phyloP scores from a whole-genome alignment of 805 yeast genomes.

The Ogataea saltuana region DNA sequence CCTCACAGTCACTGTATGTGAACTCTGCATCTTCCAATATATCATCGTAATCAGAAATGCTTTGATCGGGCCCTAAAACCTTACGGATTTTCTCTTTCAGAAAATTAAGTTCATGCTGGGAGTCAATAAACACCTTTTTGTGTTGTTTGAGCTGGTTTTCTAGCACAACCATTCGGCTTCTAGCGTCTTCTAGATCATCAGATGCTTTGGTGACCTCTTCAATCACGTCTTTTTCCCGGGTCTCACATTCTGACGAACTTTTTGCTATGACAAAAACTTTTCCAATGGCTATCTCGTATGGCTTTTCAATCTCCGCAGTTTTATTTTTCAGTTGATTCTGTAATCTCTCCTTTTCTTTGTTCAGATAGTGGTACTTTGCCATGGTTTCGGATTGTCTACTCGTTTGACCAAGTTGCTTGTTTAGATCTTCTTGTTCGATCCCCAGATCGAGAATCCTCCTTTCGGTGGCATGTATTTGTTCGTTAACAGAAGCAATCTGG shows the following conservation, averaged over 20 bases:
- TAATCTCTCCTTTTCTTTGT: conserved; percentile 12
- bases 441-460: conserved; percentile 40
- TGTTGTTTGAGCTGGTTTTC: conserved; percentile 8
- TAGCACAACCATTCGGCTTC: conserved; percentile 10
- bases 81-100: conserved; percentile 19
- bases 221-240: background rate
- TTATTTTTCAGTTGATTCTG: background rate
- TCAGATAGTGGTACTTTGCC: conserved; percentile 47
- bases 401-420: conserved; percentile 48
- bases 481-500: conserved; percentile 33
- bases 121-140: conserved; percentile 12
- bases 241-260: background rate
- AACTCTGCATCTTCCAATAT: conserved; percentile 58
- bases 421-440: conserved; percentile 51
- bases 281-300: conserved; percentile 6
- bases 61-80: conserved; percentile 38
- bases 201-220: background rate
- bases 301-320: conserved; percentile 1
- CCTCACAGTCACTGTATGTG: conserved; percentile 59
- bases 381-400: conserved; percentile 60
- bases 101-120: conserved; percentile 12
- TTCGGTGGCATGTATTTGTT: conserved; percentile 41
- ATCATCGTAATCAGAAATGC: conserved; percentile 50
- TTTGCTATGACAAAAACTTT: conserved; percentile 2
- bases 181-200: conserved; percentile 1